Conservation (phyloP, 2,329 filamentous ascomycete species). For the Lasiodiplodia hormozganensis region DNA sequence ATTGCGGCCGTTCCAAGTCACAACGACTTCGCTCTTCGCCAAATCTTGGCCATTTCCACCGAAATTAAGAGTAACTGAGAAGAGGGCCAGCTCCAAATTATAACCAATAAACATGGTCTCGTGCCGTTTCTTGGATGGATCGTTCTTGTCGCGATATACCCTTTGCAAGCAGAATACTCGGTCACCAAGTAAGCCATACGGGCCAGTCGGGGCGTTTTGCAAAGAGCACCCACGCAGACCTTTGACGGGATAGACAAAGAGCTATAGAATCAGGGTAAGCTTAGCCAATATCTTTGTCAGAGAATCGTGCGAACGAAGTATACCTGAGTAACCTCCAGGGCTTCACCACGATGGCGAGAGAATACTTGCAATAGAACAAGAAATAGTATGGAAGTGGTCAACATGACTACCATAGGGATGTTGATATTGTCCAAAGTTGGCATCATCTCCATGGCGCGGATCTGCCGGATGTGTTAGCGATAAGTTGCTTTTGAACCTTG, state of each 20-base stretch:
- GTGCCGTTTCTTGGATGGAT: conserved; percentile 27
- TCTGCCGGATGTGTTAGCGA: too few species aligned
- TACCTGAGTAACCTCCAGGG: not conserved
- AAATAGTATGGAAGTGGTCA: not conserved
- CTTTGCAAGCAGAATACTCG: conserved; percentile 33
- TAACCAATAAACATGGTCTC: conserved; percentile 34
- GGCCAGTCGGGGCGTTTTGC: conserved; percentile 27
- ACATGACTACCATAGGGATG: not conserved
- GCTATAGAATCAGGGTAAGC: conserved; percentile 8
- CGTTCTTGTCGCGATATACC: conserved; percentile 32
- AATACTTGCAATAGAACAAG: not conserved
- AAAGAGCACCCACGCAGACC: conserved; percentile 30
- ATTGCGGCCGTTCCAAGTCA: not conserved
- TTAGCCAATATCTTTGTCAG: not conserved
- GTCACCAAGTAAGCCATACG: conserved; percentile 32
- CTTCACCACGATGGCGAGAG: not conserved
- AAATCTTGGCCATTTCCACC: not conserved
- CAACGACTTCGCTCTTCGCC: not conserved
- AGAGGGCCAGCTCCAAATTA: conserved; percentile 32
- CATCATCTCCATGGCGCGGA: too few species aligned
- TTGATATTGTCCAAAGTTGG: not conserved
- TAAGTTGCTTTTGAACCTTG: too few species aligned
- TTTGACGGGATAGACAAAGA: conserved; percentile 33
- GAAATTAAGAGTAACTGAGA: conserved; percentile 24
- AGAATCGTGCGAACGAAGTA: not conserved